These are phyloP conservation scores for Amylostereum chailletii DNA, from an alignment of 1,284 basidiomycete species.

Conservation along the genomic window DNA sequence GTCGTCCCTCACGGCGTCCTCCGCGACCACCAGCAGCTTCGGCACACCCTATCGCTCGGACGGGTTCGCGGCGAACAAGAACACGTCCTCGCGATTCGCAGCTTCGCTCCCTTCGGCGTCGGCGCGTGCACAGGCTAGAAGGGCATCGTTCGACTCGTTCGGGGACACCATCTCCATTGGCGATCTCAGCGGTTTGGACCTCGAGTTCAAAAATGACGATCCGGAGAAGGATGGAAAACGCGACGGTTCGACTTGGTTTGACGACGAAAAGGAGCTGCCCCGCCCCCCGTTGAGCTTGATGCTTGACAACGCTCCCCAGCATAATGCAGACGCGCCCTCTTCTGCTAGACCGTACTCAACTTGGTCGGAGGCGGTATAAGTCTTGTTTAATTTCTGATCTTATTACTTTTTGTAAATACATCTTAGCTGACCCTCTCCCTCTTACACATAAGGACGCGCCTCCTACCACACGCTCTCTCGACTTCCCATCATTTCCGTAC, in stretches of 20 bases:
- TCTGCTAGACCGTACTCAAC: background rate
- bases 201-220: background rate
- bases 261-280: background rate
- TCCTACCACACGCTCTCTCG: too few relatives aligned
- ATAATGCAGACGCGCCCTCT: background rate
- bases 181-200: background rate
- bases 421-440: too few relatives aligned
- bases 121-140: background rate
- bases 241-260: background rate
- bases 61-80: background rate
- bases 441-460: too few relatives aligned
- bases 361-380: background rate
- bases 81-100: background rate
- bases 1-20: constrained; percentile 22
- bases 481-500: too few relatives aligned
- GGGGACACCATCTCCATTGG: background rate
- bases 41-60: constrained; percentile 7
- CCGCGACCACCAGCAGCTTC: background rate
- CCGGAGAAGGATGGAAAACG: background rate
- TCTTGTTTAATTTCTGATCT: too few relatives aligned
- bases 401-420: too few relatives aligned
- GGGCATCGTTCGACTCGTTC: background rate
- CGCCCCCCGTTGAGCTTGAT: background rate
- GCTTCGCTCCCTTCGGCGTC: background rate
- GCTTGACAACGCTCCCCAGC: background rate